These are phyloP conservation scores for Hibiscus mutabilis DNA, from an alignment of 345 rosid genomes.

Conservation along the genomic window DNA sequence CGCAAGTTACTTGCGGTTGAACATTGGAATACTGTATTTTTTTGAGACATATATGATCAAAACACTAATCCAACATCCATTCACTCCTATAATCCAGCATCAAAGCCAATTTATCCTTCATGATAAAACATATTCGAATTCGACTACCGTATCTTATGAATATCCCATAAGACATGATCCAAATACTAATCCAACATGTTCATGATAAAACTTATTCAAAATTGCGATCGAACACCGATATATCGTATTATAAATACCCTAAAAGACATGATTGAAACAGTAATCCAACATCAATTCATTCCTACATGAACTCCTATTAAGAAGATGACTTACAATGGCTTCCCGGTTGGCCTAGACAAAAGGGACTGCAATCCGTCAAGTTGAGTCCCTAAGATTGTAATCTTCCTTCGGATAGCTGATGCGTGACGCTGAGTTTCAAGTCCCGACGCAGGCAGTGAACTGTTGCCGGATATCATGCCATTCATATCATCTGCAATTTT, in stretches of 20 bases:
- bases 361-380: slow-evolving; percentile 73
- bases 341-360: slow-evolving; percentile 59
- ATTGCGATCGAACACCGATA: too few species aligned
- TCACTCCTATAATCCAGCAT: too few species aligned
- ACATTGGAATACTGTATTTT: too few species aligned
- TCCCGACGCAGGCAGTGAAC: slow-evolving; percentile 44
- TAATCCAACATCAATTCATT: neutral
- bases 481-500: slow-evolving; percentile 71
- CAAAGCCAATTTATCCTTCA: too few species aligned
- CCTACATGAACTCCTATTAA: neutral
- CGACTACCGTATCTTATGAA: too few species aligned
- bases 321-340: slow-evolving; percentile 47
- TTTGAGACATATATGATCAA: too few species aligned
- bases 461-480: slow-evolving; percentile 71
- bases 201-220: too few species aligned
- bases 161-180: too few species aligned
- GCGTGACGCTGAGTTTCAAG: slow-evolving; percentile 84
- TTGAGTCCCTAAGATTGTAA: slow-evolving; percentile 74
- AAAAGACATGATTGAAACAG: neutral
- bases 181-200: too few species aligned
- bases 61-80: too few species aligned
- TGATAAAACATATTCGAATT: too few species aligned
- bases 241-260: neutral
- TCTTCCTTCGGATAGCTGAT: slow-evolving; percentile 78
- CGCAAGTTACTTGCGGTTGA: too few species aligned